Evolutionary conservation across 805 yeast genomes (phyloP), one percentile per base, ranked within the genome.

Genomic region (Hanseniaspora occidentalis): DNA sequence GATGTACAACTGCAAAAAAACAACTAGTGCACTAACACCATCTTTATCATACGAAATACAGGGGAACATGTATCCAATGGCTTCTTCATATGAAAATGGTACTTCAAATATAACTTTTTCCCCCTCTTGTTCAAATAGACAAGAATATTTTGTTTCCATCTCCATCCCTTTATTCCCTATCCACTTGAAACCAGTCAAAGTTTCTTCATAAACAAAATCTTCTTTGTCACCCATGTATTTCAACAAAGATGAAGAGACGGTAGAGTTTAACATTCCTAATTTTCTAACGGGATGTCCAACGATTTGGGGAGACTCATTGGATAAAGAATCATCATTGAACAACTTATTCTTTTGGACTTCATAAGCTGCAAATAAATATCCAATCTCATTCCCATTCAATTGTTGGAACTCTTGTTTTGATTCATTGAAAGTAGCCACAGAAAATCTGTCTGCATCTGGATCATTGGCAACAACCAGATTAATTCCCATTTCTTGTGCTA

Each of bases 171-270:
- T 73, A 54, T 89, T 89, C 3, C 97, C 98, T 27, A 89, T 79
- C 98, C 98, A 89, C 61, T 89, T 89, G 66, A 89, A 89, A 1
- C 98, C 98, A 1, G 97, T 89, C 42, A 89, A 67, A 0, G 97
- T 89, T 46, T 92, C 96, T 33, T 65, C 69, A 58, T 70, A 82
- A 36, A 72, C 65, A 53, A 80, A 79, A 0, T 79, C 79, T 36
- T 73, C 66, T 4, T 52, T 54, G 3, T 66, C 57, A 1, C 95
- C 92, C 77, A 86, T 75, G 2, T 77, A 63, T 8, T 64, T 62
- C 37, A 88, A 65, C 67, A 86, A 72, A 53, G 82, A 94, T 4
- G 96, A 84, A 0, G 96, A 86, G 0, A 92, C 97, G 0, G 97
- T 85, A 0, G 97, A 86, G 54, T 83, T 85, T 35, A 89, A 58